Conservation (phyloP, 176 grass and related monocot species). For the Panicum miliaceum region DNA sequence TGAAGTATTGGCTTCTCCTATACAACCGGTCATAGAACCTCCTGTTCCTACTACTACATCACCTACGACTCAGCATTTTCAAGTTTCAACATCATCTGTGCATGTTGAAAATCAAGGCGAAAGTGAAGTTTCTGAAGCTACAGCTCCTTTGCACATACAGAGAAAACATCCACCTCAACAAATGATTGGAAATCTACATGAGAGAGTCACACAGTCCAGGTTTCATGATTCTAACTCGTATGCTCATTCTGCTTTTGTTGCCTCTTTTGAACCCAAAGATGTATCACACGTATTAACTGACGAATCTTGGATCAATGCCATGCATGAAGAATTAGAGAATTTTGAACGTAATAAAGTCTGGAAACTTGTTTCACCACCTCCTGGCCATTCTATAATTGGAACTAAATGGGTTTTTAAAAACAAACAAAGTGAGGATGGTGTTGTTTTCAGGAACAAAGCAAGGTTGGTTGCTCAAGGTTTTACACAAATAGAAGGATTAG, state of each 20-base stretch:
- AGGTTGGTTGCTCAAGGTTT: background rate
- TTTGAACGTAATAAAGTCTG: background rate
- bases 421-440: background rate
- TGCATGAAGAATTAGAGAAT: background rate
- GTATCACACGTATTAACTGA: background rate
- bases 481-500: background rate
- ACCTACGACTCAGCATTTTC: background rate
- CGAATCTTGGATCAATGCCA: background rate
- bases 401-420: constrained; percentile 1
- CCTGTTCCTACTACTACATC: background rate
- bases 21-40: background rate
- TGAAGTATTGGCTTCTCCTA: background rate
- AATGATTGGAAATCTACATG: background rate
- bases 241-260: background rate
- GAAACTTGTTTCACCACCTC: background rate
- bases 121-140: background rate
- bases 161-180: background rate
- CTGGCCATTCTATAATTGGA: background rate
- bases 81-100: background rate
- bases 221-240: background rate
- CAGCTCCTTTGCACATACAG: background rate
- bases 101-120: background rate
- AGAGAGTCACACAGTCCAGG: background rate
- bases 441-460: background rate
- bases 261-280: constrained; percentile 17